Evolutionary conservation across 225 moss, liverwort and hornwort species (phyloP), one percentile per base, ranked within the genome.

Genomic region (Neckera pumila): DNA sequence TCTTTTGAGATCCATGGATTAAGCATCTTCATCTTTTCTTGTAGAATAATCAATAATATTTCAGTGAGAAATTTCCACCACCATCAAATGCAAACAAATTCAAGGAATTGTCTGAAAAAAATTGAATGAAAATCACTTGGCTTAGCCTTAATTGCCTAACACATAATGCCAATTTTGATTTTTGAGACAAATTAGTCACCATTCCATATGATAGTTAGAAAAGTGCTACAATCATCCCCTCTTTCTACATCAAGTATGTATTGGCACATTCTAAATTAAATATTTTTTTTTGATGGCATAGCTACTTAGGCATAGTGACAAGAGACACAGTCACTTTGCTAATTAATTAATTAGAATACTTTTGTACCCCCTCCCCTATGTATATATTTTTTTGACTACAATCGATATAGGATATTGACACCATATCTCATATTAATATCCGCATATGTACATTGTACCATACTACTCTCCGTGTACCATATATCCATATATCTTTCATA

Each of bases 21-120:
- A 28, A 45, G 11, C 10, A 73, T 45, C 28, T 30, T 45, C 10
- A 73, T 73, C 28, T 30, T 73, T 6, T 27, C 10, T 47, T 47
- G 3, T 10, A 73, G 7, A 30, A 47, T 47, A 30, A 47, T 30
- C 9, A 30, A 30, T 11, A 45, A 47, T 73, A 11, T 21, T 34
- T 51, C 27, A 76, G 13, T 21, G 14, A 76, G 3, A 76, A 76
- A 13, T 13, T 76, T 76, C 33, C 22, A 51, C 22, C 9, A 4
- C 28, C 13, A 34, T 51, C 0, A 51, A 0, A 11, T 20, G 9
- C 75, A 72, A 72, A 42, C 9, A 45, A 10, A 73, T 17, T 45
- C 6, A 73, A 47, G 0, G 11, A 19, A 18, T 0, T 19, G 0
- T 43, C 3, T 6, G 2, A 18, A 45, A 70, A 70, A 45, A 47